phyloP scores from a whole-genome alignment of 768 basidiomycete species.

The Russula sp. region DNA sequence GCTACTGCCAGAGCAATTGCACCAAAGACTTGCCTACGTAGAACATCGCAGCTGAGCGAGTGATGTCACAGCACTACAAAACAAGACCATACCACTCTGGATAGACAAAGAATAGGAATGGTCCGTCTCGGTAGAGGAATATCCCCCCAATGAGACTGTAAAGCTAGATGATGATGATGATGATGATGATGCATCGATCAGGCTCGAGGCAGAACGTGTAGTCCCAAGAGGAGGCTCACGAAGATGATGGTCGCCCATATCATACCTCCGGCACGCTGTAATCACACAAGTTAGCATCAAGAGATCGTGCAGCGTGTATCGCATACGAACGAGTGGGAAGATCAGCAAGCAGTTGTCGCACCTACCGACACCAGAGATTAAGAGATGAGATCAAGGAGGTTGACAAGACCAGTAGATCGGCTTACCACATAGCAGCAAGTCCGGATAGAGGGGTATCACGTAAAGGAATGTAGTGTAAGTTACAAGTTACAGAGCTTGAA shows the following conservation, averaged over 20 bases:
- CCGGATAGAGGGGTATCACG: conserved; percentile 12
- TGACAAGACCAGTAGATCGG: background rate
- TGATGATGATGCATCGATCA: background rate
- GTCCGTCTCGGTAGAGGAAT: conserved; percentile 52
- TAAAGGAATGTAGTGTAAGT: conserved; percentile 2
- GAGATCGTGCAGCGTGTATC: conserved; percentile 5
- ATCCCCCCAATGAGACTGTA: conserved; percentile 64
- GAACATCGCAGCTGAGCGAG: background rate
- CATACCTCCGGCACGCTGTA: conserved; percentile 62
- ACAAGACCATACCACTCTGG: conserved; percentile 50
- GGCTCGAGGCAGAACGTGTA: conserved; percentile 1
- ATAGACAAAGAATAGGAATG: conserved; percentile 56
- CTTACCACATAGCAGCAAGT: conserved; percentile 14
- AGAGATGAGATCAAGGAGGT: background rate
- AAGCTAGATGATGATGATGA: conserved; percentile 32
- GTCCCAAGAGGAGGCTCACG: conserved; percentile 33
- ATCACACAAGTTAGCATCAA: conserved; percentile 18
- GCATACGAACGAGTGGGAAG: conserved; percentile 54
- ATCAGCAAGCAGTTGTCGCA: conserved; percentile 75
- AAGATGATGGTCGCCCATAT: conserved; percentile 58
- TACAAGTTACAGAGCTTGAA: background rate
- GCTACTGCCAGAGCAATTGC: conserved; percentile 53
- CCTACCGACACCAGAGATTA: conserved; percentile 33
- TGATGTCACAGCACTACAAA: background rate
- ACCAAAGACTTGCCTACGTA: conserved; percentile 57